Evolutionary conservation across 208 protist species (phyloP).

Genomic region (Borovskyia barvae): DNA sequence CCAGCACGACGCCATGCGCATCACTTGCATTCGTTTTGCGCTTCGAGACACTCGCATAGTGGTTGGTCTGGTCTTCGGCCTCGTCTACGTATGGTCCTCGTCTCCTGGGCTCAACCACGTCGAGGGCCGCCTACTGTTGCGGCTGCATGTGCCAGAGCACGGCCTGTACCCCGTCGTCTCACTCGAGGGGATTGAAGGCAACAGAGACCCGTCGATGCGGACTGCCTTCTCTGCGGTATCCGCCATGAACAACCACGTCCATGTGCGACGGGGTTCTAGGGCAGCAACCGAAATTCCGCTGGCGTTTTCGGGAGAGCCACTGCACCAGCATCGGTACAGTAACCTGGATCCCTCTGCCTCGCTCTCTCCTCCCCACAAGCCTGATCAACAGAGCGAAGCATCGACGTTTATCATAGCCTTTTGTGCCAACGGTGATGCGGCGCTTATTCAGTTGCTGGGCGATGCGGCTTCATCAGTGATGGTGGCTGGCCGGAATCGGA

Average conservation of each 20-base stretch:
- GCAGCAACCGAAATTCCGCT: too few relatives aligned
- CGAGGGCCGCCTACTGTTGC: slow-evolving; percentile 55
- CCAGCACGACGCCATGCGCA: slow-evolving; percentile 47
- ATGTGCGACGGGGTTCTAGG: too few relatives aligned
- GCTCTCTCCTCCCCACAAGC: too few relatives aligned
- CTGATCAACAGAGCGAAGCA: background rate
- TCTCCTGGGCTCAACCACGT: slow-evolving; percentile 56
- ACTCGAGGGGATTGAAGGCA: slow-evolving; percentile 23
- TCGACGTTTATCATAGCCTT: slow-evolving; percentile 10
- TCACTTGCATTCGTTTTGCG: slow-evolving; percentile 44
- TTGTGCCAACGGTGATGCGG: slow-evolving; percentile 24
- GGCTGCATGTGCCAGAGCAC: slow-evolving; percentile 36
- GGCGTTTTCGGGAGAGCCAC: background rate
- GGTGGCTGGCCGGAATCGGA: slow-evolving; percentile 14
- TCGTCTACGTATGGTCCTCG: slow-evolving; percentile 71
- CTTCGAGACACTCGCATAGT: slow-evolving; percentile 62
- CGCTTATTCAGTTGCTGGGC: slow-evolving; percentile 15
- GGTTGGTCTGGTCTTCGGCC: slow-evolving; percentile 52
- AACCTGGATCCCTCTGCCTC: too few relatives aligned
- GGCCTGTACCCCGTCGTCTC: slow-evolving; percentile 59
- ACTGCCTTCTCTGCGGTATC: too few relatives aligned
- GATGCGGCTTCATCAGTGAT: slow-evolving; percentile 20
- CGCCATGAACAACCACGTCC: too few relatives aligned
- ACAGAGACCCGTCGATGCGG: too few relatives aligned
- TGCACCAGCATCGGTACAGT: background rate